Conservation (phyloP, 202 grass and related monocot genomes). For the Cymbopogon flexuosus region DNA sequence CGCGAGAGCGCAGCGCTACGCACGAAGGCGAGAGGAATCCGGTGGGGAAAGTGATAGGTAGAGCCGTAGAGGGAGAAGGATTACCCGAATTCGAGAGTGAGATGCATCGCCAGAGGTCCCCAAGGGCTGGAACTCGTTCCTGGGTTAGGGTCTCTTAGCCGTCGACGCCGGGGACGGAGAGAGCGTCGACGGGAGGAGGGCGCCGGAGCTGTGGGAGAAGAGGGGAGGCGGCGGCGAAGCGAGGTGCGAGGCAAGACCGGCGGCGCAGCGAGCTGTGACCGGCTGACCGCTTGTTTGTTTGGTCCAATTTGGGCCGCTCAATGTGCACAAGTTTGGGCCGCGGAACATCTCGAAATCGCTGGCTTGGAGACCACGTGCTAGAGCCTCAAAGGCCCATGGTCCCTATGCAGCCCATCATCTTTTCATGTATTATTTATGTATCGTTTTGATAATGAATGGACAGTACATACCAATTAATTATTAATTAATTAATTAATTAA, state of each 20-base stretch:
- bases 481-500: too few species aligned
- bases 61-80: not conserved
- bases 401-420: too few species aligned
- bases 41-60: not conserved
- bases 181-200: not conserved
- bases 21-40: not conserved
- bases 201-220: not conserved
- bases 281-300: not conserved
- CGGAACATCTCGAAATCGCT: too few species aligned
- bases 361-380: too few species aligned
- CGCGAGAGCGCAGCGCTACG: not conserved
- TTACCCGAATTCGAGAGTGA: conserved; percentile 88
- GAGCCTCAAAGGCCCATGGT: too few species aligned
- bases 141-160: conserved; percentile 6
- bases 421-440: too few species aligned
- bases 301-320: not conserved
- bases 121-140: not conserved
- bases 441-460: too few species aligned
- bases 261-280: not conserved
- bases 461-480: too few species aligned
- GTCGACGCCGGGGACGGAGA: not conserved
- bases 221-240: not conserved
- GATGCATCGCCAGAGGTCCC: conserved; percentile 44
- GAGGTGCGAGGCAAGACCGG: not conserved
- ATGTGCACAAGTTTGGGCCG: not conserved